Conservation (phyloP, 1,284 basidiomycete species). For the Porogramme epimiltina region DNA sequence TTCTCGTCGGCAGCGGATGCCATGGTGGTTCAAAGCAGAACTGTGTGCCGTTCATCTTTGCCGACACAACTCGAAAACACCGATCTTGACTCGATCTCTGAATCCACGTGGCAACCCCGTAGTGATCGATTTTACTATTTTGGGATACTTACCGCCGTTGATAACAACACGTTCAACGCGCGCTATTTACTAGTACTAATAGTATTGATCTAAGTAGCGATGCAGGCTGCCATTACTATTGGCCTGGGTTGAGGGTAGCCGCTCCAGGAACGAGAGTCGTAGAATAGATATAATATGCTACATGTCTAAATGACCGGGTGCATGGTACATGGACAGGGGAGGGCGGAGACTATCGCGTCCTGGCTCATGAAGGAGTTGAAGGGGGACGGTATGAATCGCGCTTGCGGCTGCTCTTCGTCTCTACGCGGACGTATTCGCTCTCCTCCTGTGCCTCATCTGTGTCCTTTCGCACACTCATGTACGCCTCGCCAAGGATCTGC, state of each 20-base stretch:
- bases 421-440: slow-evolving; percentile 82
- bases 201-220: too few species aligned
- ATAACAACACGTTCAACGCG: background rate
- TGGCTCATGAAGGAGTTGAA: background rate
- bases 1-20: slow-evolving; percentile 53
- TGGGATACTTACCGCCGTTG: background rate
- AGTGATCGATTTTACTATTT: slow-evolving; percentile 9
- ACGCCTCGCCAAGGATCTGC: slow-evolving; percentile 82
- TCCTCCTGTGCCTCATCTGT: slow-evolving; percentile 55
- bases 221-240: too few species aligned
- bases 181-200: too few species aligned
- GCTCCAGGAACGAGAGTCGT: too few species aligned
- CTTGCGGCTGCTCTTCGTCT: slow-evolving; percentile 65
- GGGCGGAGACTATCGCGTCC: background rate
- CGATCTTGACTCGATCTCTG: slow-evolving; percentile 18
- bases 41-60: background rate
- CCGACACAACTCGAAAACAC: background rate
- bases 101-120: background rate
- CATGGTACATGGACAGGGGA: background rate
- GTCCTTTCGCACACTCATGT: slow-evolving; percentile 70
- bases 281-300: background rate
- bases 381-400: slow-evolving; percentile 28
- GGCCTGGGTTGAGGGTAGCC: too few species aligned
- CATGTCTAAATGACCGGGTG: background rate
- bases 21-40: slow-evolving; percentile 15